Base-by-base conservation (phyloP, 371 early-diverging fungal species). In the Circinella umbellata region DNA sequence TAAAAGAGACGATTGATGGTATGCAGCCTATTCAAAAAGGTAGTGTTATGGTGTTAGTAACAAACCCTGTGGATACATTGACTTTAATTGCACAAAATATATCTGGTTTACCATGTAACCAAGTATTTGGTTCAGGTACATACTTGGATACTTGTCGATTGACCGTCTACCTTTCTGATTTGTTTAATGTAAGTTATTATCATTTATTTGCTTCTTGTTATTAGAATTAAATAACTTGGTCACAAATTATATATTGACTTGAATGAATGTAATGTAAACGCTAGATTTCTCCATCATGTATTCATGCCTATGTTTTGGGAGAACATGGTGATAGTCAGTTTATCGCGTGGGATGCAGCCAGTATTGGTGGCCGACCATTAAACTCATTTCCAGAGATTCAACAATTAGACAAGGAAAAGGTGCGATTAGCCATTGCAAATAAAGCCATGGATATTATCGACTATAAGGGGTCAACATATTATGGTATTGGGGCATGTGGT, bases 321-420 rank as follows among this genome's bases (percentile, higher is more conserved):
- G 96, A 94, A 71, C 96, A 96, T 61, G 96, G 96, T 63, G 94
- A 95, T 74, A 87, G 87, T 34, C 95, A 95, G 79, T 90, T 96
- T 61, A 88, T 93, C 46, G 90, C 90, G 6, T 96, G 95, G 95
- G 84, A 89, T 39, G 79, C 91, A 2, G 93, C 93, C 1, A 80
- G 83, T 0, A 87, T 94, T 42, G 95, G 89, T 34, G 93, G 94
- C 20, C 84, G 87, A 18, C 93, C 93, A 3, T 69, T 96, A 38
- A 67, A 90, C 1, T 72, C 85, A 0, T 89, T 92, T 63, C 89
- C 90, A 6, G 85, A 88, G 64, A 80, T 94, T 64, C 60, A 87
- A 64, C 63, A 63, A 11, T 49, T 91, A 11, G 87, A 94, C 55
- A 76, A 74, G 66, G 82, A 86, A 9, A 66, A 75, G 13, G 73